phyloP scores from a whole-genome alignment of 352 stramenopile genomes.

The Pythium myriotylum region DNA sequence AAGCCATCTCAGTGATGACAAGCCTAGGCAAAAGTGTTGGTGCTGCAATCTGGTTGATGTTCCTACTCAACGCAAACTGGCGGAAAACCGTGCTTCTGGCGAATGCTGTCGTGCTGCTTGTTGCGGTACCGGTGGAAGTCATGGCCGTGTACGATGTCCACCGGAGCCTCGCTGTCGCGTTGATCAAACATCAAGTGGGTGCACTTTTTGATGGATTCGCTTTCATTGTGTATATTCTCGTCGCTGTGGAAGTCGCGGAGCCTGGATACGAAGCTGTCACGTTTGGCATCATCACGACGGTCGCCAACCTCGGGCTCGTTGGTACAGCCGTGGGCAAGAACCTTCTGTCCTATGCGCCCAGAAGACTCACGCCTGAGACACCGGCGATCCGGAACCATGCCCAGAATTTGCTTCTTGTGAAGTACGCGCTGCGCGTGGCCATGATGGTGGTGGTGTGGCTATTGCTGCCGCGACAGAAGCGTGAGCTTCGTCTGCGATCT shows the following conservation, averaged over 20 bases:
- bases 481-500: conserved; percentile 1
- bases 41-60: not conserved
- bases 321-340: conserved; percentile 4
- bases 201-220: conserved; percentile 4
- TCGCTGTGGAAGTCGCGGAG: conserved; percentile 9
- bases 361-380: no score
- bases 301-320: conserved; percentile 11
- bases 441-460: not conserved
- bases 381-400: no score
- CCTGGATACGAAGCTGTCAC: conserved; percentile 11
- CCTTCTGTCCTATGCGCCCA: no score
- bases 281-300: conserved; percentile 22
- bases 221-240: conserved; percentile 6
- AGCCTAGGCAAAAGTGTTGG: not conserved
- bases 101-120: not conserved
- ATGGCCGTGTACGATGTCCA: conserved; percentile 5
- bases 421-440: conserved; percentile 1
- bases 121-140: not conserved
- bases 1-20: not conserved
- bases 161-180: conserved; percentile 1
- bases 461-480: conserved; percentile 21
- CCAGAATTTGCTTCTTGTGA: not conserved
- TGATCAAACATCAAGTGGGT: conserved; percentile 1
- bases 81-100: not conserved
- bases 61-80: conserved; percentile 18